Conservation (phyloP, 1,284 basidiomycete species). For the Moesziomyces antarcticus region DNA sequence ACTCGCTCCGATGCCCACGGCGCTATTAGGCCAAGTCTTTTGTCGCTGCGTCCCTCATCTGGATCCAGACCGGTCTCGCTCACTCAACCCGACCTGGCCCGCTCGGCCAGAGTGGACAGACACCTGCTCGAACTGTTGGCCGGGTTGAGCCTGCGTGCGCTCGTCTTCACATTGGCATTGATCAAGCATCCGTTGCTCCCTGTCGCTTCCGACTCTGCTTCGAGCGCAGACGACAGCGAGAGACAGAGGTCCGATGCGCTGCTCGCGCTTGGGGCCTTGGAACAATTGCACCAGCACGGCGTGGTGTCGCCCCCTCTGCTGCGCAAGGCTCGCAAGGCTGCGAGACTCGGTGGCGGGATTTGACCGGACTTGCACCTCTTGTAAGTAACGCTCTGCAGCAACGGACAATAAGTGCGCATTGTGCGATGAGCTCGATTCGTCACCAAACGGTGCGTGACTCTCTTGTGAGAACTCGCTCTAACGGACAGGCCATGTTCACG, state of each 20-base stretch:
- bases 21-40: too few species aligned
- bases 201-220: not conserved
- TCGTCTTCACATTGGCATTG: conserved; percentile 14
- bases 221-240: conserved; percentile 9
- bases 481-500: too few species aligned
- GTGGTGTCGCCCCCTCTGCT: conserved; percentile 6
- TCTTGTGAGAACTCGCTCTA: too few species aligned
- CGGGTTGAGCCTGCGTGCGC: conserved; percentile 6
- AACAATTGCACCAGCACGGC: conserved; percentile 8
- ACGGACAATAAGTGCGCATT: too few species aligned
- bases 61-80: too few species aligned
- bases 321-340: conserved; percentile 3
- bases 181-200: conserved; percentile 7
- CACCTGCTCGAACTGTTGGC: conserved; percentile 12
- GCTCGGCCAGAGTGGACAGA: conserved; percentile 1
- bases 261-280: conserved; percentile 12
- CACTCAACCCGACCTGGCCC: too few species aligned
- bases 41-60: too few species aligned
- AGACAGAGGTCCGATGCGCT: conserved; percentile 11
- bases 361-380: not conserved
- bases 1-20: too few species aligned
- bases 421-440: too few species aligned
- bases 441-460: too few species aligned
- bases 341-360: conserved; percentile 1
- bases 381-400: too few species aligned